phyloP scores from a whole-genome alignment of 2,329 filamentous ascomycete genomes.

The Trichoderma sp. region DNA sequence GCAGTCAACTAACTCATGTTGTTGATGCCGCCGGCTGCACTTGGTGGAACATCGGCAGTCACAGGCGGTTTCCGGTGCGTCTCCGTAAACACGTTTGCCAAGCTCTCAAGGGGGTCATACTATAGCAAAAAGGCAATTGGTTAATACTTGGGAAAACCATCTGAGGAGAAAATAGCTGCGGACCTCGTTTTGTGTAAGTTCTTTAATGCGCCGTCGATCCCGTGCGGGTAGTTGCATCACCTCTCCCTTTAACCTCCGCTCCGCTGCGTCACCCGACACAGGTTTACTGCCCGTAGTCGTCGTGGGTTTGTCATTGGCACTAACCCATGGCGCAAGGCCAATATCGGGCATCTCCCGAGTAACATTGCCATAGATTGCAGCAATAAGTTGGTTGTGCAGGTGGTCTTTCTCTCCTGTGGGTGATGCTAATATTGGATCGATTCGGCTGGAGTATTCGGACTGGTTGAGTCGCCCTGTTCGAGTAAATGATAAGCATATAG shows the following conservation, averaged over 20 bases:
- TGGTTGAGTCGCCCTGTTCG: constrained; percentile 64
- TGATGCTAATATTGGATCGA: constrained; percentile 63
- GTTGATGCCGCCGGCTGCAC: constrained; percentile 71
- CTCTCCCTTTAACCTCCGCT: constrained; percentile 68
- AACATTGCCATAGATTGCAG: constrained; percentile 70
- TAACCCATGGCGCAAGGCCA: constrained; percentile 71
- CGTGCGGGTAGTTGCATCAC: constrained; percentile 71
- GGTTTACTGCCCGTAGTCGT: constrained; percentile 62
- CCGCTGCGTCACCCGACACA: constrained; percentile 66
- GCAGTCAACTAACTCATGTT: constrained; percentile 69
- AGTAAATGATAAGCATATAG: constrained; percentile 23
- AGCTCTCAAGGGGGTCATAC: constrained; percentile 60
- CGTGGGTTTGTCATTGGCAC: constrained; percentile 69
- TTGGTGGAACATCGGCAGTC: constrained; percentile 65
- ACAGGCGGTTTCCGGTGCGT: constrained; percentile 51
- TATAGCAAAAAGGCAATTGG: constrained; percentile 34
- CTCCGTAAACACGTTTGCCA: constrained; percentile 58
- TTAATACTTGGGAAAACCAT: constrained; percentile 30
- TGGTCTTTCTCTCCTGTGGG: constrained; percentile 63
- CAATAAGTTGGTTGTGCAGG: constrained; percentile 69
- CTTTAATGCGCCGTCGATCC: constrained; percentile 69
- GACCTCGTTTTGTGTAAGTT: constrained; percentile 65
- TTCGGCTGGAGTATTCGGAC: constrained; percentile 59
- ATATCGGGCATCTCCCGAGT: constrained; percentile 70
- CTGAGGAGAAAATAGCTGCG: constrained; percentile 36